These are phyloP conservation scores for Globisporangium canariense DNA, from an alignment of 352 stramenopile species.

Conservation along the genomic window DNA sequence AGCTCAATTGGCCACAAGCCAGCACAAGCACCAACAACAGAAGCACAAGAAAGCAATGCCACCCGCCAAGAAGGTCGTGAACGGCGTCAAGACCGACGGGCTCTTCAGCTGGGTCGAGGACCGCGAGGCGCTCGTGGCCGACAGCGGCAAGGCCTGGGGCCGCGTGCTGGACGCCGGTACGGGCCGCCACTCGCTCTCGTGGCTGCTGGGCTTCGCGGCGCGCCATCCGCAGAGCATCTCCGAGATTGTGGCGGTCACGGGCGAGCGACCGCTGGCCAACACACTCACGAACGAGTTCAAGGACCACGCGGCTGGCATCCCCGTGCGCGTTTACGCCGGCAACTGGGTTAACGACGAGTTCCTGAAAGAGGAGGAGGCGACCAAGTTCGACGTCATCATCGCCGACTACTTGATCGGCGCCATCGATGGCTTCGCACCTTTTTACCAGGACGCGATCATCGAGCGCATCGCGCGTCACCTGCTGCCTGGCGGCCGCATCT, in stretches of 20 bases:
- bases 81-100: constrained; percentile 46
- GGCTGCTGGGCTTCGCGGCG: constrained; percentile 57
- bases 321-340: constrained; percentile 46
- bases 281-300: constrained; percentile 38
- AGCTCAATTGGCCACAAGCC: not conserved
- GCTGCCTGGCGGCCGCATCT: constrained; percentile 81
- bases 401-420: constrained; percentile 92
- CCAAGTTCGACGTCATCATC: constrained; percentile 76
- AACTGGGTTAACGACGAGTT: constrained; percentile 76
- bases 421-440: constrained; percentile 91
- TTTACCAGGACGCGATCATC: constrained; percentile 65
- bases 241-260: constrained; percentile 68
- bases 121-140: constrained; percentile 32
- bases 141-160: constrained; percentile 33
- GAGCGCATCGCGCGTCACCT: constrained; percentile 69
- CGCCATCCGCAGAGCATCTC: constrained; percentile 24
- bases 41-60: constrained; percentile 11
- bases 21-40: not conserved
- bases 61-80: constrained; percentile 16
- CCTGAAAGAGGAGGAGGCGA: constrained; percentile 46
- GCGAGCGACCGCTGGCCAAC: constrained; percentile 51
- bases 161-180: constrained; percentile 89
- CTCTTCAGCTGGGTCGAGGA: constrained; percentile 78
- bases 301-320: constrained; percentile 28
- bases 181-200: constrained; percentile 85